phyloP scores from a whole-genome alignment of 2,329 filamentous ascomycete species.

The Achaetomium macrosporum region DNA sequence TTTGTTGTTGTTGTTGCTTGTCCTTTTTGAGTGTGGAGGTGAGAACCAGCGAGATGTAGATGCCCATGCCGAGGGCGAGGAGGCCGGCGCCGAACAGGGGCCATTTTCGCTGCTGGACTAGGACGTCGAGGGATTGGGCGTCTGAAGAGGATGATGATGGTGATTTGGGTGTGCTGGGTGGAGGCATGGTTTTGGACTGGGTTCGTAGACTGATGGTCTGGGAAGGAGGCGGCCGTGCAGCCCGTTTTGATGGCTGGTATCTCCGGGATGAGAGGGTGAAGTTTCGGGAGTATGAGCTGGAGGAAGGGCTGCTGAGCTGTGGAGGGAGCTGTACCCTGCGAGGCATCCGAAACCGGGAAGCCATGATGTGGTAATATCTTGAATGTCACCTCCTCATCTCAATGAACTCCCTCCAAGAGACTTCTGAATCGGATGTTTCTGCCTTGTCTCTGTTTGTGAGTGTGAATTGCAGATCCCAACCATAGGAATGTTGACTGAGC shows the following conservation, averaged over 20 bases:
- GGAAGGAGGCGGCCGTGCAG: background rate
- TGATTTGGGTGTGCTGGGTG: background rate
- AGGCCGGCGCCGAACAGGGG: constrained; percentile 43
- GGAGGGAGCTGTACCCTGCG: constrained; percentile 1
- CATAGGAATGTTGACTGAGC: too few species aligned
- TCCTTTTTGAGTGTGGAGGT: constrained; percentile 30
- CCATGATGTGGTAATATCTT: constrained; percentile 4
- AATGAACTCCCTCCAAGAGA: background rate
- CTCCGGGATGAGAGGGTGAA: constrained; percentile 7
- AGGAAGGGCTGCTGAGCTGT: background rate
- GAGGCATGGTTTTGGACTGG: background rate
- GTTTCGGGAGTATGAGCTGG: background rate
- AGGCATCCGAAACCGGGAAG: constrained; percentile 3
- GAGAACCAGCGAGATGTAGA: constrained; percentile 40
- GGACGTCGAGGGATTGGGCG: constrained; percentile 23
- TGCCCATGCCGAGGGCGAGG: constrained; percentile 41
- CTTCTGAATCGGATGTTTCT: background rate
- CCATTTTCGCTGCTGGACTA: constrained; percentile 36
- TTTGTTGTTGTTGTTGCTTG: background rate
- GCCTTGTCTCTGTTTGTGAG: background rate
- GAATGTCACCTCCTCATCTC: constrained; percentile 6
- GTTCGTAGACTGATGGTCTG: background rate
- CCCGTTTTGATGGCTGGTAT: background rate
- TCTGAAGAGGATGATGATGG: background rate
- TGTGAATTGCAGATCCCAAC: background rate